Base-by-base conservation (phyloP, 129 eudicot species). In the Solidago caesia region DNA sequence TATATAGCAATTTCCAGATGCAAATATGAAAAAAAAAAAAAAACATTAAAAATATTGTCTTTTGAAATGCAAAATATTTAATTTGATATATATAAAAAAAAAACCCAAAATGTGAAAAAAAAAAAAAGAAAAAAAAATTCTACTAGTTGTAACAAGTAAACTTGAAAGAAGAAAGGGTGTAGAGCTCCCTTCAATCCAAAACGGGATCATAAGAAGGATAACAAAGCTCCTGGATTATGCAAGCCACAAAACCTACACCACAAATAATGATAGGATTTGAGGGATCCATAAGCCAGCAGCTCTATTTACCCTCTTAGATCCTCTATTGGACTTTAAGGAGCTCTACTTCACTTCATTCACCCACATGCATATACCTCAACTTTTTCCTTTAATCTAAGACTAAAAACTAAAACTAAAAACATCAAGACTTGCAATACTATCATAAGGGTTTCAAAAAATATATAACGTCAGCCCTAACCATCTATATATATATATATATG, bases 141-240 rank as follows among this genome's bases (percentile, higher is more conserved):
- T 33, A 33, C 39, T 33, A 33, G 39, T 33, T 33, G 39, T 33
- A 33, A 33, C 39, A 33, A 33, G 39, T 33, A 33, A 33, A 33
- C 39, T 33, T 33, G 39, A 46, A 16, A 14, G 10, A 61, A 51
- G 75, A 78, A 79, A 26, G 53, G 66, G 76, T 77, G 85, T 83
- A 83, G 93, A 88, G 93, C 93, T 88, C 93, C 93, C 93, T 88
- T 88, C 93, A 88, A 85, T 88, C 93, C 93, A 88, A 88, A 88
- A 45, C 81, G 78, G 69, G 89, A 79, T 81, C 77, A 61, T 2
- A 67, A 81, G 68, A 41, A 75, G 84, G 90, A 74, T 77, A 76
- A 88, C 78, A 46, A 41, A 88, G 86, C 90, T 88, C 93, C 93
- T 72, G 80, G 82, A 52, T 65, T 85, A 88, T 88, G 88, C 90